These are phyloP conservation scores for Lodderomyces pseudojiufengensis DNA, from an alignment of 1,139 yeast species.

Conservation along the genomic window DNA sequence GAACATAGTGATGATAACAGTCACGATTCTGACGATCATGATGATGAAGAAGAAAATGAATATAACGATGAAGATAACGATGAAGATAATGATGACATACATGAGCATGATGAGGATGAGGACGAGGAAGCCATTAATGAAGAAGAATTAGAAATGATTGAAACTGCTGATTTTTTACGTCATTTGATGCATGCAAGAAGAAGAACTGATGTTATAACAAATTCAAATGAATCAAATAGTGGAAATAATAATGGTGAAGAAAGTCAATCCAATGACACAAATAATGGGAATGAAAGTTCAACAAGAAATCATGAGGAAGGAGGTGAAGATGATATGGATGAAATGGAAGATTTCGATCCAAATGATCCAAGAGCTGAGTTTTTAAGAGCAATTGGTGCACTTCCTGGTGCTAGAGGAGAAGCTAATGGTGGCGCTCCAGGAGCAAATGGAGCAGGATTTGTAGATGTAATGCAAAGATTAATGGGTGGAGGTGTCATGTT, in stretches of 20 bases:
- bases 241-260: constrained; percentile 15
- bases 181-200: constrained; percentile 19
- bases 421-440: constrained; percentile 2
- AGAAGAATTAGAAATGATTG: constrained; percentile 21
- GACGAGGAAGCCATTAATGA: constrained; percentile 19
- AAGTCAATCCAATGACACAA: constrained; percentile 14
- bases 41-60: constrained; percentile 9
- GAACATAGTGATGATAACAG: constrained; percentile 6
- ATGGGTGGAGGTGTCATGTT: constrained; percentile 37
- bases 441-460: constrained; percentile 19
- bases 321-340: constrained; percentile 8
- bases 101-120: constrained; percentile 17
- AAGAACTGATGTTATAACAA: constrained; percentile 6
- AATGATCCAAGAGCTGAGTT: constrained; percentile 27
- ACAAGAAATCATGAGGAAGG: too few relatives aligned
- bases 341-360: constrained; percentile 18
- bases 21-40: constrained; percentile 5
- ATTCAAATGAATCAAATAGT: constrained; percentile 1
- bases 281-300: constrained; percentile 16
- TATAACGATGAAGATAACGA: constrained; percentile 11
- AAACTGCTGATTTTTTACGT: constrained; percentile 24
- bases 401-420: constrained; percentile 15
- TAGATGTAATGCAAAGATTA: constrained; percentile 35
- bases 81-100: constrained; percentile 19
- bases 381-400: constrained; percentile 26